Percentiles rank a stretch among this genome's conserved stretches.
Conservation (phyloP, 2,329 filamentous ascomycete species). For the Fonsecaea pugnacius region DNA sequence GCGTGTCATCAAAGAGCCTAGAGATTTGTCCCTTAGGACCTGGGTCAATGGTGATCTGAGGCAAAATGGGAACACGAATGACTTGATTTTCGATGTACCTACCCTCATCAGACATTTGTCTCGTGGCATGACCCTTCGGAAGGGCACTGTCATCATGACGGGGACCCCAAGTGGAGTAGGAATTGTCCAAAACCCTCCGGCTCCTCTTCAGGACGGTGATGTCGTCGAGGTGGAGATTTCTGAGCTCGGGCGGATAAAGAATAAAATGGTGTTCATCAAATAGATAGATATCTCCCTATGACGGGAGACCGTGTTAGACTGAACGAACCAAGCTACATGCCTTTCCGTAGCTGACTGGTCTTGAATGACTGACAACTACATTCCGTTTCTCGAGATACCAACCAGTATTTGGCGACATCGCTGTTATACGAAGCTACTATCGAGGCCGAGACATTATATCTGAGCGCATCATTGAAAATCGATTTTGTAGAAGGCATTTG, state of each 20-base stretch:
- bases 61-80: conserved; percentile 43
- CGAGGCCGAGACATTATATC: too few relatives aligned
- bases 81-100: conserved; percentile 45
- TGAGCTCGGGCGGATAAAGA: background rate
- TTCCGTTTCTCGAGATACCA: too few relatives aligned
- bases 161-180: conserved; percentile 50
- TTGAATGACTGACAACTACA: too few relatives aligned
- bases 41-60: conserved; percentile 46
- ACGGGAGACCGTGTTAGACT: background rate
- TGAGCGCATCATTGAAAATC: too few relatives aligned
- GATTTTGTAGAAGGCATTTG: too few relatives aligned
- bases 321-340: too few relatives aligned
- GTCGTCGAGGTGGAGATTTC: conserved; percentile 11
- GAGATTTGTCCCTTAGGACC: conserved; percentile 46
- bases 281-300: conserved; percentile 1
- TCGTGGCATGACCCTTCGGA: conserved; percentile 44
- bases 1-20: conserved; percentile 47
- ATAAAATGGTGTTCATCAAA: conserved; percentile 7
- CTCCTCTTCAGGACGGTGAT: conserved; percentile 34
- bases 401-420: too few relatives aligned
- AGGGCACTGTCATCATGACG: conserved; percentile 46
- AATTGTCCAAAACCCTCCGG: conserved; percentile 37
- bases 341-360: too few relatives aligned
- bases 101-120: conserved; percentile 43
- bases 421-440: too few relatives aligned